These are phyloP conservation scores for Kodamaea neixiangensis DNA, from an alignment of 805 yeast genomes.

Conservation along the genomic window DNA sequence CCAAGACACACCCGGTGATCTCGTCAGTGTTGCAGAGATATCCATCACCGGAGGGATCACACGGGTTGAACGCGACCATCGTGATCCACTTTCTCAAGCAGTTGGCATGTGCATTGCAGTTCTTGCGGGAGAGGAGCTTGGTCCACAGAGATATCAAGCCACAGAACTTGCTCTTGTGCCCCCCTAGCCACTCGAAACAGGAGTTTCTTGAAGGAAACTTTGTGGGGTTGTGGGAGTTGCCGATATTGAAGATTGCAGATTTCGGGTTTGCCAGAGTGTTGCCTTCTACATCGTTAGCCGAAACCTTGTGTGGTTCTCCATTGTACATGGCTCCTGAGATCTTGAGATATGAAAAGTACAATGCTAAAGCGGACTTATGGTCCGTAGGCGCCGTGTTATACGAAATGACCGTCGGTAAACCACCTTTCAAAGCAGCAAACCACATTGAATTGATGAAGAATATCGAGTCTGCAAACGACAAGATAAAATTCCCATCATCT, in stretches of 20 bases:
- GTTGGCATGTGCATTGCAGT: slow-evolving; percentile 78
- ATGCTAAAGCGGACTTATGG: slow-evolving; percentile 97
- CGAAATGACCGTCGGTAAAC: slow-evolving; percentile 95
- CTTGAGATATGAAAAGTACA: slow-evolving; percentile 88
- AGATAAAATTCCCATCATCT: slow-evolving; percentile 71
- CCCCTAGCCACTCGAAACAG: slow-evolving; percentile 69
- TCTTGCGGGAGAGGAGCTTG: slow-evolving; percentile 77
- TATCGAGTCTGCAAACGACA: slow-evolving; percentile 80
- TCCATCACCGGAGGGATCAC: slow-evolving; percentile 76
- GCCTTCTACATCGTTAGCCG: slow-evolving; percentile 93
- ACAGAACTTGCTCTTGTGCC: slow-evolving; percentile 79
- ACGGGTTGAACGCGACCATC: slow-evolving; percentile 77
- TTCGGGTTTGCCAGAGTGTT: slow-evolving; percentile 96
- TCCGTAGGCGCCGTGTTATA: slow-evolving; percentile 95
- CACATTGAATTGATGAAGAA: slow-evolving; percentile 86
- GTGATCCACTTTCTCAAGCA: slow-evolving; percentile 87
- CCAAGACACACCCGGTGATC: slow-evolving; percentile 74
- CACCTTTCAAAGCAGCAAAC: slow-evolving; percentile 92
- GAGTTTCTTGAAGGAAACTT: slow-evolving; percentile 59
- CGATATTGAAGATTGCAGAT: slow-evolving; percentile 91
- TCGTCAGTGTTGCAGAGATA: slow-evolving; percentile 74
- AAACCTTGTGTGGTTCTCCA: slow-evolving; percentile 96
- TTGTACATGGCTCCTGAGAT: slow-evolving; percentile 99
- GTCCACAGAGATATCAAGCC: slow-evolving; percentile 97
- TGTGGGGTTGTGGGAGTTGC: slow-evolving; percentile 85